Evolutionary conservation across 805 yeast genomes (phyloP).

Genomic region (Candida pseudofarinosa): DNA sequence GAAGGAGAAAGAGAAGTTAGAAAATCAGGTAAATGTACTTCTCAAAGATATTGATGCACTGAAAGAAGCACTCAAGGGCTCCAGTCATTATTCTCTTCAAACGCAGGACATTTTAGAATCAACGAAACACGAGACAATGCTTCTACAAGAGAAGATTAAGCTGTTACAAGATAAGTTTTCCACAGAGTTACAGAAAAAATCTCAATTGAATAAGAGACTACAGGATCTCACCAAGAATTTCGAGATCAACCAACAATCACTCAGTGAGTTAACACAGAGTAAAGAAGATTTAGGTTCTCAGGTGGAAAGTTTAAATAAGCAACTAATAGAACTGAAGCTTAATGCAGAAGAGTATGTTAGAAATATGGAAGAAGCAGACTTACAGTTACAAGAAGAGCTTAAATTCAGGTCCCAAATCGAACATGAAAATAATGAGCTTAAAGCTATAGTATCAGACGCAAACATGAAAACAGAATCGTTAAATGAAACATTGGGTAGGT

Average conservation of each 20-base stretch:
- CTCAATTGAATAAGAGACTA: background rate
- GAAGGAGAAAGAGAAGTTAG: background rate
- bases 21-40: background rate
- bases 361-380: conserved; percentile 1
- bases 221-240: background rate
- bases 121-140: background rate
- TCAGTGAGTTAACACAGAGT: background rate
- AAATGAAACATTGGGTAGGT: background rate
- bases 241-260: background rate
- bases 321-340: background rate
- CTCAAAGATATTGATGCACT: background rate
- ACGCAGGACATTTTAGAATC: background rate
- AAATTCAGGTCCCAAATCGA: background rate
- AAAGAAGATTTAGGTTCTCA: background rate
- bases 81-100: background rate
- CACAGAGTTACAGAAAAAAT: background rate
- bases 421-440: background rate
- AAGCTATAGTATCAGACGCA: background rate
- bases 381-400: conserved; percentile 1
- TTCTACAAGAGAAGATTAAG: background rate
- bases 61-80: background rate
- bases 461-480: background rate
- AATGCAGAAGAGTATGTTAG: background rate
- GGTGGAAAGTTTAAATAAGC: background rate
- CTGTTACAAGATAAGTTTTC: background rate